Percentiles rank a stretch among this genome's conserved stretches.
Evolutionary conservation across 2,329 filamentous ascomycete genomes (phyloP).

Genomic region (Pseudopyricularia cyperi): DNA sequence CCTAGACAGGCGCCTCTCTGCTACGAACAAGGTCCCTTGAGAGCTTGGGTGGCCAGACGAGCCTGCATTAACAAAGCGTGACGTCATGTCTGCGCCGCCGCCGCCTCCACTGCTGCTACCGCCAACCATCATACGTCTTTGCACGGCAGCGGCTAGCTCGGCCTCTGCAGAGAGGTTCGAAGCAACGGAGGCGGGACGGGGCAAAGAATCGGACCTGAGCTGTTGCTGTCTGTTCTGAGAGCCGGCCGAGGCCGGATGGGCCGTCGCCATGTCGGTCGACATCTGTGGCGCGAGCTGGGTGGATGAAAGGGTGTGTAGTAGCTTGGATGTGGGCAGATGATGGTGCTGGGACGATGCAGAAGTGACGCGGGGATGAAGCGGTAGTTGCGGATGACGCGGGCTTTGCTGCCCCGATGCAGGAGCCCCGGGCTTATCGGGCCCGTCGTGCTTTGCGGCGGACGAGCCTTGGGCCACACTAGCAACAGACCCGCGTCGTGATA

Average conservation of each 20-base stretch:
- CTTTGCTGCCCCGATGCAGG: neutral
- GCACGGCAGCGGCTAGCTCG: conserved; percentile 3
- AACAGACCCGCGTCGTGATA: conserved; percentile 35
- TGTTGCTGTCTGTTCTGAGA: conserved; percentile 17
- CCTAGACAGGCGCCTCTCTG: conserved; percentile 4
- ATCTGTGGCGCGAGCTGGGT: conserved; percentile 51
- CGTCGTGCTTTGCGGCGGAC: neutral
- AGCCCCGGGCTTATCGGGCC: conserved; percentile 7
- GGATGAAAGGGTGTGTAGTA: conserved; percentile 48
- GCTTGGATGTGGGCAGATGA: conserved; percentile 18
- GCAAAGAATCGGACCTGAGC: neutral
- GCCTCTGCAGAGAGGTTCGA: conserved; percentile 10
- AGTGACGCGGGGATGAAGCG: neutral
- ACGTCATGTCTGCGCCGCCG: conserved; percentile 36
- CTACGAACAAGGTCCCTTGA: conserved; percentile 38
- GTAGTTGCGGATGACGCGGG: neutral
- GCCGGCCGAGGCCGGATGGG: conserved; percentile 18
- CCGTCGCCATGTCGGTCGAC: conserved; percentile 44
- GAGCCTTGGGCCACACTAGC: conserved; percentile 29
- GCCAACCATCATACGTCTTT: conserved; percentile 15
- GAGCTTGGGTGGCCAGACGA: conserved; percentile 34
- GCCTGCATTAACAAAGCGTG: conserved; percentile 40
- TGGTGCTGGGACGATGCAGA: neutral
- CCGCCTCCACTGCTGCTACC: conserved; percentile 24
- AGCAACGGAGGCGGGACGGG: conserved; percentile 9